A percentile compares a stretch with the other conserved stretches of the same genome.
phyloP scores from a whole-genome alignment of 208 protist genomes.

The Wallacemonas sp. region DNA sequence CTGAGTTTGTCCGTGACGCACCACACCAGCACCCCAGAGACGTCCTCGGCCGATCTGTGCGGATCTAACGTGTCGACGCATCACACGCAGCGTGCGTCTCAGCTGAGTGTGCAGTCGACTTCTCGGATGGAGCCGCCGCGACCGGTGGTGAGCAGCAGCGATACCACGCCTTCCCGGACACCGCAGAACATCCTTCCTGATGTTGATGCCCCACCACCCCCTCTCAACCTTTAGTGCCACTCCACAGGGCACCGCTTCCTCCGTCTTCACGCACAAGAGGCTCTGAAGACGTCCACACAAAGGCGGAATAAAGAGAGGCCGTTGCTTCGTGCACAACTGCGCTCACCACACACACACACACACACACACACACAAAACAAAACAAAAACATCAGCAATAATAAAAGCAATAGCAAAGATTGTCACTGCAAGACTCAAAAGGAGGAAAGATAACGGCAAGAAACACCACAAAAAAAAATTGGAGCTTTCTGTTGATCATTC shows the following conservation, averaged over 20 bases:
- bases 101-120: constrained; percentile 50
- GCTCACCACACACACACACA: not conserved
- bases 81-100: constrained; percentile 16
- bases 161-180: constrained; percentile 27
- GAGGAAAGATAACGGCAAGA: too few species aligned
- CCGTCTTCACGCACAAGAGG: too few species aligned
- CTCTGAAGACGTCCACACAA: too few species aligned
- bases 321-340: not conserved
- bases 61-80: constrained; percentile 14
- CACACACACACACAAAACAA: not conserved
- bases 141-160: constrained; percentile 25
- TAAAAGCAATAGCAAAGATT: too few species aligned
- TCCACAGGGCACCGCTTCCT: too few species aligned
- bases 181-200: not conserved
- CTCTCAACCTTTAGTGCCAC: constrained; percentile 11
- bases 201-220: not conserved
- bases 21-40: not conserved
- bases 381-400: not conserved
- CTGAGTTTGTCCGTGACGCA: not conserved
- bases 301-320: too few species aligned
- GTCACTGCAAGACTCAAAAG: too few species aligned
- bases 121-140: constrained; percentile 44
- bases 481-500: too few species aligned
- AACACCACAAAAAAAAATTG: too few species aligned
- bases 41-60: not conserved